These are phyloP conservation scores for Trametes versicolor DNA, from an alignment of 1,284 basidiomycete species.

Conservation along the genomic window DNA sequence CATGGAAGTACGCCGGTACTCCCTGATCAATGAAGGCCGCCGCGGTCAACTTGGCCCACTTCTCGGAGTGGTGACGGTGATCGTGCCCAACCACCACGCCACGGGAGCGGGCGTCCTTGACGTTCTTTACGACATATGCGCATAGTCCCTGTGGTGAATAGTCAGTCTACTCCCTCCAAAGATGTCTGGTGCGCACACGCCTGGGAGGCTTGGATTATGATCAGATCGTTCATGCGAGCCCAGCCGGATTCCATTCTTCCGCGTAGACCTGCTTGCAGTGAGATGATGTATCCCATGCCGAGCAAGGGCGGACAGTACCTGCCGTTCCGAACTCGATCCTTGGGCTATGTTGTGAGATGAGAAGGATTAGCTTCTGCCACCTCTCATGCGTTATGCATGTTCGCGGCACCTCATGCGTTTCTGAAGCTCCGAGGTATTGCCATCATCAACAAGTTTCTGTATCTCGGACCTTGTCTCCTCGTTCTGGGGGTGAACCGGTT, in stretches of 20 bases:
- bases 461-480: slow-evolving; percentile 43
- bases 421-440: slow-evolving; percentile 38
- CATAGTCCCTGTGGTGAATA: slow-evolving; percentile 68
- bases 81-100: slow-evolving; percentile 87
- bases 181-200: slow-evolving; percentile 45
- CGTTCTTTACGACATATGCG: slow-evolving; percentile 68
- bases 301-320: slow-evolving; percentile 52
- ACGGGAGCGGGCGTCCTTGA: slow-evolving; percentile 60
- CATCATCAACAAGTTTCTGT: slow-evolving; percentile 34
- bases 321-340: slow-evolving; percentile 90
- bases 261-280: slow-evolving; percentile 65
- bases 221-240: slow-evolving; percentile 88
- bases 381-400: too few relatives aligned
- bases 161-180: neutral
- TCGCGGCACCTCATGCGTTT: slow-evolving; percentile 42
- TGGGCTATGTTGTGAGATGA: slow-evolving; percentile 48
- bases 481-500: slow-evolving; percentile 34
- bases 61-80: slow-evolving; percentile 80
- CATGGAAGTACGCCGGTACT: slow-evolving; percentile 76
- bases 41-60: slow-evolving; percentile 81
- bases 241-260: slow-evolving; percentile 89
- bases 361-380: neutral
- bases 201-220: slow-evolving; percentile 85
- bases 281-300: neutral
- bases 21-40: slow-evolving; percentile 70